phyloP scores from a whole-genome alignment of 1,139 yeast species.

The Candida dubliniensis region DNA sequence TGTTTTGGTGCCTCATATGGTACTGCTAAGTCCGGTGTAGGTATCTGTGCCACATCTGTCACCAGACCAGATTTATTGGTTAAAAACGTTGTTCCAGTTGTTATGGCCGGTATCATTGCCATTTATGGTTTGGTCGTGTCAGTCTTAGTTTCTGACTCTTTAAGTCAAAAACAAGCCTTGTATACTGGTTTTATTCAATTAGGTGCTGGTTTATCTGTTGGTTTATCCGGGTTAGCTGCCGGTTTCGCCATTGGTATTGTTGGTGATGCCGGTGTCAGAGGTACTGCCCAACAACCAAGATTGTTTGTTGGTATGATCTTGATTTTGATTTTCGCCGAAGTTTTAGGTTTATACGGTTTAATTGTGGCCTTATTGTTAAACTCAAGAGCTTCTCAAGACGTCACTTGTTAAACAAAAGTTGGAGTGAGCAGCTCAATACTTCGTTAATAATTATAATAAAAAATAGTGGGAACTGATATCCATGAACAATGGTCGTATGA shows the following conservation, averaged over 20 bases:
- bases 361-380: slow-evolving; percentile 95
- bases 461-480: not conserved
- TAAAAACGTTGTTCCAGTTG: slow-evolving; percentile 89
- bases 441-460: not conserved
- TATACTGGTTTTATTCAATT: slow-evolving; percentile 97
- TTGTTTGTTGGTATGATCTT: slow-evolving; percentile 91
- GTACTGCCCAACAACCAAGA: slow-evolving; percentile 94
- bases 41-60: slow-evolving; percentile 98
- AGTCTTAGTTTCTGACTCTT: slow-evolving; percentile 88
- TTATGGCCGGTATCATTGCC: slow-evolving; percentile 99
- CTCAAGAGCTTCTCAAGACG: slow-evolving; percentile 96
- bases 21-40: slow-evolving; percentile 99
- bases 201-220: slow-evolving; percentile 98
- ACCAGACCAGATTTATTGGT: slow-evolving; percentile 95
- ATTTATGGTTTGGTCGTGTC: slow-evolving; percentile 98
- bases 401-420: slow-evolving; percentile 56
- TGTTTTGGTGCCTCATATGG: slow-evolving; percentile 99
- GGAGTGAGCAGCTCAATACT: not conserved
- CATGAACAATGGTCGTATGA: not conserved
- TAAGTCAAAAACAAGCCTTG: slow-evolving; percentile 77
- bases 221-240: slow-evolving; percentile 94
- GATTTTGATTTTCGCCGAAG: slow-evolving; percentile 97
- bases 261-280: slow-evolving; percentile 98
- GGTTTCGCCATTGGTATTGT: slow-evolving; percentile 99
- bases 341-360: slow-evolving; percentile 93